Base-by-base conservation (phyloP, 2,329 filamentous ascomycete genomes). In the Dichotomopilus funicola region DNA sequence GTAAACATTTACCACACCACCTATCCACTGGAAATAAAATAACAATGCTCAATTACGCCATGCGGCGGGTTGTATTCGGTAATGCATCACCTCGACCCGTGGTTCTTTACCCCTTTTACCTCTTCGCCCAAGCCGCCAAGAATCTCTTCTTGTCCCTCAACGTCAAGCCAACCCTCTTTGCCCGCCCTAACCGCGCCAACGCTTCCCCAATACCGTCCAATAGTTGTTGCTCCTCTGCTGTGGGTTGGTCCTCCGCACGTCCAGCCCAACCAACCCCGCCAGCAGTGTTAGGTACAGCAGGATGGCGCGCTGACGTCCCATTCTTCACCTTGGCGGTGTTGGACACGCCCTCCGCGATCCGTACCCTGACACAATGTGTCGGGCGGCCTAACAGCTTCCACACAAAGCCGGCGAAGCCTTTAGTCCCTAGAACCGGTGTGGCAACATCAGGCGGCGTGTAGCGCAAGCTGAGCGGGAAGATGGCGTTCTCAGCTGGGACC, bases 391-490 rank as follows among this genome's bases (percentile, higher is more conserved):
- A 82, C 7, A 97, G 76, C 52, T 86, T 87, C 91, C 91, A 99
- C 7, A 96, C 67, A 69, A 96, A 96, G 1, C 74, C 73, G 5
- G 80, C 51, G 70, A 88, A 91, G 34, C 80, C 79, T 1, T 86
- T 83, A 0, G 79, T 78, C 0, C 86, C 84, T 0, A 94, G 91
- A 0, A 99, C 75, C 0, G 94, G 92, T 0, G 94, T 96, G 0
- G 92, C 95, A 56, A 97, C 85, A 68, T 97, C 91, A 4, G 87
- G 80, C 0, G 92, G 88, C 0, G 89, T 88, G 70, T 97, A 99
- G 51, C 91, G 85, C 60, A 99, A 76, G 70, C 87, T 95, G 58
- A 99, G 80, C 1, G 94, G 91, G 73, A 95, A 97, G 62, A 99
- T 89, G 67, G 86, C 87, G 7, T 85, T 85, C 53, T 80, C 76